Conservation (phyloP, 2,329 filamentous ascomycete species). For the Ophiostoma fasciatum region DNA sequence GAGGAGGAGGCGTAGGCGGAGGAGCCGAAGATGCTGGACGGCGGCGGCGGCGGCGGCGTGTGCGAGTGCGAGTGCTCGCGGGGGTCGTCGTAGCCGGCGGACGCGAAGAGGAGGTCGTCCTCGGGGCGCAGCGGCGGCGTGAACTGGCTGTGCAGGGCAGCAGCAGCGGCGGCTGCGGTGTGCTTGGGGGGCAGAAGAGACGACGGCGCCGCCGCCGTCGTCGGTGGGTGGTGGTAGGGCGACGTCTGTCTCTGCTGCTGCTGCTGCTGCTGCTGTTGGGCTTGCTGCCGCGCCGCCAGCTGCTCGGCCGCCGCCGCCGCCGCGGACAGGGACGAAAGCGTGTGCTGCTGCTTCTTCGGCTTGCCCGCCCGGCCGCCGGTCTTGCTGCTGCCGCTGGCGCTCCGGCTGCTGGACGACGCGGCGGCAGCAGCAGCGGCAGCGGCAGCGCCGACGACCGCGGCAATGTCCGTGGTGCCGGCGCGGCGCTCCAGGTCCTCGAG, state of each 20-base stretch:
- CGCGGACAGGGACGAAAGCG: constrained; percentile 10
- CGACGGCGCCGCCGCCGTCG: too few relatives aligned
- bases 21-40: constrained; percentile 36
- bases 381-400: constrained; percentile 10
- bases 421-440: constrained; percentile 2
- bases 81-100: constrained; percentile 21
- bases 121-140: constrained; percentile 45
- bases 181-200: too few relatives aligned
- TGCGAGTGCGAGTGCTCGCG: constrained; percentile 54
- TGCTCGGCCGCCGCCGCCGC: constrained; percentile 9
- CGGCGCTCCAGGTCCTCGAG: constrained; percentile 73
- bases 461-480: constrained; percentile 35
- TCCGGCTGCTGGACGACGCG: constrained; percentile 19
- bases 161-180: constrained; percentile 15
- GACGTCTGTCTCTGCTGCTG: constrained; percentile 7
- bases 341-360: constrained; percentile 28
- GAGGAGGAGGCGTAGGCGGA: constrained; percentile 43
- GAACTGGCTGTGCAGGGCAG: constrained; percentile 34
- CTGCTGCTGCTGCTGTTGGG: constrained; percentile 13
- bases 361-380: constrained; percentile 1
- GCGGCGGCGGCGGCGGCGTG: too few relatives aligned
- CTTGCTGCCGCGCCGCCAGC: constrained; percentile 13
- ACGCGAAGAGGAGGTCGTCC: constrained; percentile 52
- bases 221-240: constrained; percentile 7
- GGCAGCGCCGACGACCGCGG: constrained; percentile 10